phyloP scores from a whole-genome alignment of 2,329 filamentous ascomycete genomes.

The Exophiala mesophila region DNA sequence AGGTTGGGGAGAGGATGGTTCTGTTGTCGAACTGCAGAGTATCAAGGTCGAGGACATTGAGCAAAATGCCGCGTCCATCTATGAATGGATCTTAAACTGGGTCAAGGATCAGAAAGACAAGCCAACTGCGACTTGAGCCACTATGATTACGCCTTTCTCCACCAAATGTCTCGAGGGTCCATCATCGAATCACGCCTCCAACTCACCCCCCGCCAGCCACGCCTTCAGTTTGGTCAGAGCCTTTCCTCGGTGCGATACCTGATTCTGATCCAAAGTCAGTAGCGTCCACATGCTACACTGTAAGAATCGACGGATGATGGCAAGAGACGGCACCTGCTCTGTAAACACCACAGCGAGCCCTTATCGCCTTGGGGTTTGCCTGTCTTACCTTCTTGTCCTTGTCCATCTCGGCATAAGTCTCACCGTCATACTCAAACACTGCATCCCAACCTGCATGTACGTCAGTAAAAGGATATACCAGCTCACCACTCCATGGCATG shows the following conservation, averaged over 20 bases:
- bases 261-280: slow-evolving; percentile 62
- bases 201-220: slow-evolving; percentile 60
- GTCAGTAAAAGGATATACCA: too few relatives aligned
- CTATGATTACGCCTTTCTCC: background rate
- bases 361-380: too few relatives aligned
- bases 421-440: slow-evolving; percentile 86
- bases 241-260: slow-evolving; percentile 82
- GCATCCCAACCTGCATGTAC: slow-evolving; percentile 76
- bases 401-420: slow-evolving; percentile 96
- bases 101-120: slow-evolving; percentile 48
- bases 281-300: too few relatives aligned
- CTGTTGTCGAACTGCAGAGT: slow-evolving; percentile 83
- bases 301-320: slow-evolving; percentile 2
- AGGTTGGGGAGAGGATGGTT: slow-evolving; percentile 62
- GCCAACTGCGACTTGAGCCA: slow-evolving; percentile 16
- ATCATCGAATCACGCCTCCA: slow-evolving; percentile 22
- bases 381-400: slow-evolving; percentile 73
- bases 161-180: background rate
- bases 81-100: slow-evolving; percentile 79
- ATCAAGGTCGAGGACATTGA: slow-evolving; percentile 82
- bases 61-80: slow-evolving; percentile 76
- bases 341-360: too few relatives aligned
- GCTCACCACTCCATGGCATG: too few relatives aligned
- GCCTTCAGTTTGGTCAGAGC: slow-evolving; percentile 80
- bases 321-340: too few relatives aligned